A percentile compares a stretch with the other conserved stretches of the same genome.
Evolutionary conservation across 1,284 basidiomycete genomes (phyloP).

Genomic region (Sanghuangporus weigelae): DNA sequence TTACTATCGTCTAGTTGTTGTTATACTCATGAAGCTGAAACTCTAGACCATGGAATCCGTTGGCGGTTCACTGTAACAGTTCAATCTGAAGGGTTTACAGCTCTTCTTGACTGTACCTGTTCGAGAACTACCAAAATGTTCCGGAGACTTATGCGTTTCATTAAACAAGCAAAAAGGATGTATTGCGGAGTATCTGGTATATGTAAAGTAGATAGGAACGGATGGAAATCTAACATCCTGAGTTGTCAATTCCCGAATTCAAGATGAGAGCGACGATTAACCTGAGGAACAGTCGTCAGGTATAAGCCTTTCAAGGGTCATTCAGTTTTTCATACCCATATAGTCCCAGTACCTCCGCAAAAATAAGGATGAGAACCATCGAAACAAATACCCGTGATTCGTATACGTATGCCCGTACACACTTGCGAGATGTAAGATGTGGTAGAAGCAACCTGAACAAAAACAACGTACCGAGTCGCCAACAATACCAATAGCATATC

Average conservation of each 20-base stretch:
- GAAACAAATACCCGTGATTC: slow-evolving; percentile 93
- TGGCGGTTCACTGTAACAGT: slow-evolving; percentile 36
- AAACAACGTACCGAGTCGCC: slow-evolving; percentile 88
- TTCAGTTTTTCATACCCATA: slow-evolving; percentile 41
- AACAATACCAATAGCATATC: slow-evolving; percentile 92
- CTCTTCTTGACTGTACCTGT: too few relatives aligned
- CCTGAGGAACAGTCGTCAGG: slow-evolving; percentile 31
- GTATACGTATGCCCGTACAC: slow-evolving; percentile 36
- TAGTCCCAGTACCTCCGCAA: slow-evolving; percentile 79
- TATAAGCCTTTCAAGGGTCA: neutral
- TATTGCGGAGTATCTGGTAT: neutral
- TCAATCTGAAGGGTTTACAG: neutral
- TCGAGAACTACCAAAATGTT: neutral
- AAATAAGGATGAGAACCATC: slow-evolving; percentile 77
- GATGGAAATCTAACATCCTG: slow-evolving; percentile 4
- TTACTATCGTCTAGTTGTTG: neutral
- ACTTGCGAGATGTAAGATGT: slow-evolving; percentile 6
- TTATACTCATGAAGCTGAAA: slow-evolving; percentile 3
- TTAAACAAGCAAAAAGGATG: neutral
- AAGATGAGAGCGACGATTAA: slow-evolving; percentile 88
- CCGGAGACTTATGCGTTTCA: neutral
- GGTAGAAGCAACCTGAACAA: neutral
- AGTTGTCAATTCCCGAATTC: slow-evolving; percentile 51
- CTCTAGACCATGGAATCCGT: slow-evolving; percentile 53
- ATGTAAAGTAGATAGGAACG: neutral